phyloP scores from a whole-genome alignment of 2,329 filamentous ascomycete genomes.

The Ascochyta fabae region DNA sequence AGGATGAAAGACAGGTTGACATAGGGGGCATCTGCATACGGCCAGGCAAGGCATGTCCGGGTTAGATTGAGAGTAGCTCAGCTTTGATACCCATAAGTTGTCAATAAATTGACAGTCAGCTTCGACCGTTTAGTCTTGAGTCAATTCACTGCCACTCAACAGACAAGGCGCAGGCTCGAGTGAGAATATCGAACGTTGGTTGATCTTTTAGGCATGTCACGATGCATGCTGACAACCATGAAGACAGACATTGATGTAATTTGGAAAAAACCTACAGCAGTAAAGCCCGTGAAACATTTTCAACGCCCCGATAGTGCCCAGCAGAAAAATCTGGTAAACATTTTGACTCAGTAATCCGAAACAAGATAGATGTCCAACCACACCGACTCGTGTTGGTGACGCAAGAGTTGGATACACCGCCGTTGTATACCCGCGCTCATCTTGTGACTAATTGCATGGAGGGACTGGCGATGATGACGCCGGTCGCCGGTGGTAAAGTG shows the following conservation, averaged over 20 bases:
- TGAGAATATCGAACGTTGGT: neutral
- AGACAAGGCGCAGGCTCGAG: neutral
- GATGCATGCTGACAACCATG: neutral
- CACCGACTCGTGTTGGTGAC: neutral
- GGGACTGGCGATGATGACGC: neutral
- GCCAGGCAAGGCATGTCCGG: neutral
- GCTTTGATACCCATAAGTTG: constrained; percentile 3
- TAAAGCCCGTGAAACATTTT: neutral
- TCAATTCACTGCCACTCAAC: too few species aligned
- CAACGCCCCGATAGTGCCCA: neutral
- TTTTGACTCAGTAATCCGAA: constrained; percentile 8
- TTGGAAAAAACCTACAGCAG: neutral
- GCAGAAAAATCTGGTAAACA: neutral
- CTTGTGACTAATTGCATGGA: neutral
- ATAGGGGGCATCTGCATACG: neutral
- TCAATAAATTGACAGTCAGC: neutral
- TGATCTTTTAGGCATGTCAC: neutral
- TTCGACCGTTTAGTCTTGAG: too few species aligned
- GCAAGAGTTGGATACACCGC: neutral
- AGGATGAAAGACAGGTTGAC: neutral
- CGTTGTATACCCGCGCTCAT: neutral
- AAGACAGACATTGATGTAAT: too few species aligned
- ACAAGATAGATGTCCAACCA: neutral
- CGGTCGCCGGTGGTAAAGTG: neutral
- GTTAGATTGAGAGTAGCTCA: neutral